Percentiles rank a stretch among this genome's conserved stretches.
phyloP scores from a whole-genome alignment of 1,284 basidiomycete species.

The Boletus semigastroideus region DNA sequence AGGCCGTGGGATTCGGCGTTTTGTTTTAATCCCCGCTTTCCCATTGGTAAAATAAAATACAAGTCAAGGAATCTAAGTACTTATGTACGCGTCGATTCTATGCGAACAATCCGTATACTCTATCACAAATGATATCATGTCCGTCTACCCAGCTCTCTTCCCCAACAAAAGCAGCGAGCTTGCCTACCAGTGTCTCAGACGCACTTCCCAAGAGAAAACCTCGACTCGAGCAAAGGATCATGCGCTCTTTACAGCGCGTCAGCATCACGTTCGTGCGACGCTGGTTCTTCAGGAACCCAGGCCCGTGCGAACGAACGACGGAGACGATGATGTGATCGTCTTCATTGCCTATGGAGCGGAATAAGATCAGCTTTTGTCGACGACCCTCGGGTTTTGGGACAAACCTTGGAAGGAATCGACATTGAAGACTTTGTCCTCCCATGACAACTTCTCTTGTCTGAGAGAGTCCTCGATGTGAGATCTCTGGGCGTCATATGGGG shows the following conservation, averaged over 20 bases:
- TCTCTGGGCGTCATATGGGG: slow-evolving; percentile 63
- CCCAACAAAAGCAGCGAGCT: slow-evolving; percentile 40
- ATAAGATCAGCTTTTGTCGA: slow-evolving; percentile 16
- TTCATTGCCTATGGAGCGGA: slow-evolving; percentile 29
- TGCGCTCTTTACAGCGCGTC: slow-evolving; percentile 54
- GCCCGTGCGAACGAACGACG: slow-evolving; percentile 44
- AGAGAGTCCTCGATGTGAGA: slow-evolving; percentile 49
- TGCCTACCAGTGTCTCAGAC: slow-evolving; percentile 45
- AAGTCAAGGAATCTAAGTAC: background rate
- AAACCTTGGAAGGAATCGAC: slow-evolving; percentile 66
- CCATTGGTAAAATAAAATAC: no score
- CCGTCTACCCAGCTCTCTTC: slow-evolving; percentile 40
- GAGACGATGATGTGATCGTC: slow-evolving; percentile 62
- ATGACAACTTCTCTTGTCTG: slow-evolving; percentile 41
- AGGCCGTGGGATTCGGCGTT: background rate
- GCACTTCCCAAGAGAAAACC: slow-evolving; percentile 44
- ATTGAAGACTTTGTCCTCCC: slow-evolving; percentile 60
- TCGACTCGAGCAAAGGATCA: slow-evolving; percentile 53
- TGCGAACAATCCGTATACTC: background rate
- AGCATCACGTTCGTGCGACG: slow-evolving; percentile 70
- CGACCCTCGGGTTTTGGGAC: slow-evolving; percentile 22
- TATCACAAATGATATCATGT: slow-evolving; percentile 7
- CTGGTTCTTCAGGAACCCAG: slow-evolving; percentile 50
- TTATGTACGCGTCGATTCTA: background rate
- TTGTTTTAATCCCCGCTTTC: slow-evolving; percentile 1